A percentile compares a stretch with the other conserved stretches of the same genome.
phyloP scores from a whole-genome alignment of 176 grass and related monocot genomes.

The Alloteropsis semialata region DNA sequence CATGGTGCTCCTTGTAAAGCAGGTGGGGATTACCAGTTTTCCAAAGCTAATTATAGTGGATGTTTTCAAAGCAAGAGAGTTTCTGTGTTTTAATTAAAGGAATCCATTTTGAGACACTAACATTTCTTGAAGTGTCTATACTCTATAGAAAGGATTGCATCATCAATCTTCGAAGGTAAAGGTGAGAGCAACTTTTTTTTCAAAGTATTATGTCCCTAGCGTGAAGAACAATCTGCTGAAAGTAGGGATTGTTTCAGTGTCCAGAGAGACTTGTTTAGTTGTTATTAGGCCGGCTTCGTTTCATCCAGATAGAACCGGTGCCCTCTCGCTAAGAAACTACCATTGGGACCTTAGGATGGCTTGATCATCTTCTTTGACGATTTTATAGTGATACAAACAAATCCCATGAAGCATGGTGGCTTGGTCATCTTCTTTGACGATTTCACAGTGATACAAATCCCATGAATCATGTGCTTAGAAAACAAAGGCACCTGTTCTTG shows the following conservation, averaged over 20 bases:
- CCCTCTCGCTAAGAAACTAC: too few species aligned
- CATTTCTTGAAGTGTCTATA: slow-evolving; percentile 7
- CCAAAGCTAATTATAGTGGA: background rate
- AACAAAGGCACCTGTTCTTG: background rate
- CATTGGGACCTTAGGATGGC: too few species aligned
- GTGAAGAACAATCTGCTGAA: background rate
- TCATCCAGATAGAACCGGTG: too few species aligned
- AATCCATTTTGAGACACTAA: background rate
- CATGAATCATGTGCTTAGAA: too few species aligned
- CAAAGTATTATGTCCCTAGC: background rate
- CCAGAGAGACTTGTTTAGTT: background rate
- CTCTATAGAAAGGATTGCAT: background rate
- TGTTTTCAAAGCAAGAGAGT: background rate
- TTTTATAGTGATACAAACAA: background rate
- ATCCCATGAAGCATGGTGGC: background rate
- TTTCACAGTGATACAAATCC: too few species aligned
- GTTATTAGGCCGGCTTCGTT: too few species aligned
- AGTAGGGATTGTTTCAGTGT: background rate
- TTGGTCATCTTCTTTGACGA: too few species aligned
- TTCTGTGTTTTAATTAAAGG: background rate
- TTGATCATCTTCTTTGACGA: background rate
- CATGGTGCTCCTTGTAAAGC: background rate
- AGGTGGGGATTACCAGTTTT: background rate
- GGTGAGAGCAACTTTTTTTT: background rate
- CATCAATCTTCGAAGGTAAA: background rate